phyloP scores from a whole-genome alignment of 805 yeast genomes.

The Candida rishiriensis region DNA sequence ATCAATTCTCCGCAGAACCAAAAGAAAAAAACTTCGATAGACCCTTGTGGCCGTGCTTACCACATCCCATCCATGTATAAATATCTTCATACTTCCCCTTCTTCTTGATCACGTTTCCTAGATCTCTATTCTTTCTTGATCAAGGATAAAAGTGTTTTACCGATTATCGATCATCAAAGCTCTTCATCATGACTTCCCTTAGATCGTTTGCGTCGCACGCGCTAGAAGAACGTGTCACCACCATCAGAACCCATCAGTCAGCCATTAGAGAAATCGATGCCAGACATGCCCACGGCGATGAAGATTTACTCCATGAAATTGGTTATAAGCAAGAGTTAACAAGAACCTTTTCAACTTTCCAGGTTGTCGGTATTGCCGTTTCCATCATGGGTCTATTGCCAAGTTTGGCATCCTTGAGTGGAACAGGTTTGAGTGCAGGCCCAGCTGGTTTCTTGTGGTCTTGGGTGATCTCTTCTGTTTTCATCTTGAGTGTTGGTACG shows the following conservation, averaged over 20 bases:
- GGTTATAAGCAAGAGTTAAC: slow-evolving; percentile 69
- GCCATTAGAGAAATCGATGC: slow-evolving; percentile 27
- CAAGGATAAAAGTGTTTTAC: too few species aligned
- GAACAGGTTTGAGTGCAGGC: slow-evolving; percentile 55
- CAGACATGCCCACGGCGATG: slow-evolving; percentile 23
- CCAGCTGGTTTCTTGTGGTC: slow-evolving; percentile 69
- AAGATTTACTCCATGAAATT: slow-evolving; percentile 43
- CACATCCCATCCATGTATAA: too few species aligned
- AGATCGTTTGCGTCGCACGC: neutral
- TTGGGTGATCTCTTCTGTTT: slow-evolving; percentile 56
- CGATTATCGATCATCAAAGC: too few species aligned
- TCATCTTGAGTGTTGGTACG: slow-evolving; percentile 54
- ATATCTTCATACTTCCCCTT: too few species aligned
- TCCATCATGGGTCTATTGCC: slow-evolving; percentile 71
- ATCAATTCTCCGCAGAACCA: too few species aligned
- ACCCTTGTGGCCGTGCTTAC: too few species aligned
- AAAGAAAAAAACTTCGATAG: too few species aligned
- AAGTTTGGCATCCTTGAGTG: slow-evolving; percentile 53
- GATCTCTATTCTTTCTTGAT: too few species aligned
- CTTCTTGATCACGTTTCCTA: too few species aligned
- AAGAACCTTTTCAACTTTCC: slow-evolving; percentile 56
- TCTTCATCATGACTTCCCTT: too few species aligned
- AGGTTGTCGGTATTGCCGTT: slow-evolving; percentile 68
- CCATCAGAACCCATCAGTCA: slow-evolving; percentile 22
- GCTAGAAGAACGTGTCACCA: slow-evolving; percentile 8